A percentile compares a stretch with the other conserved stretches of the same genome.
Evolutionary conservation across 805 yeast species (phyloP).

Genomic region (Tetrapisispora fleetii): DNA sequence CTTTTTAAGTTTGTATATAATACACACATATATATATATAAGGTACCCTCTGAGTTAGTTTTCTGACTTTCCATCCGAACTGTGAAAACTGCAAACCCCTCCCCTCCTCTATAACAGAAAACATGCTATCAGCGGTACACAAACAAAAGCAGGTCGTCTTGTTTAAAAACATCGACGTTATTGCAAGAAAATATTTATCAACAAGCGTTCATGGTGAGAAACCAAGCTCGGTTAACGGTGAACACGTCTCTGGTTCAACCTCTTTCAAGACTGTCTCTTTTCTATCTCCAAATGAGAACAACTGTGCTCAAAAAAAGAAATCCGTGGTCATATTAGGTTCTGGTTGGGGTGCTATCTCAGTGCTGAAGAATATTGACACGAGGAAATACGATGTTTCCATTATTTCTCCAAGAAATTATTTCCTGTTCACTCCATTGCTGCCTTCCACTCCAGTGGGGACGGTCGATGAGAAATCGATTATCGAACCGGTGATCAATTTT

Average conservation of each 20-base stretch:
- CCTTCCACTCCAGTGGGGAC: constrained; percentile 95
- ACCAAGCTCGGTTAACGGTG: background rate
- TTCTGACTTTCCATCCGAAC: background rate
- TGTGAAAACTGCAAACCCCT: background rate
- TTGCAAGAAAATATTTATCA: background rate
- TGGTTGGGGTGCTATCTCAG: constrained; percentile 92
- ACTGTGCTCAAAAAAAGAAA: constrained; percentile 29
- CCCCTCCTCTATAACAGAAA: background rate
- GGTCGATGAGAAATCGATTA: constrained; percentile 78
- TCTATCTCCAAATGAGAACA: background rate
- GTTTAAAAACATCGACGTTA: background rate
- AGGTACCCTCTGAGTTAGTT: too few relatives aligned
- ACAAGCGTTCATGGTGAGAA: background rate
- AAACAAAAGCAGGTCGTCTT: background rate
- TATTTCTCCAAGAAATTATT: constrained; percentile 87
- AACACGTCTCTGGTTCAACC: constrained; percentile 22
- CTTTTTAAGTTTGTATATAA: too few relatives aligned
- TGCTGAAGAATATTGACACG: constrained; percentile 76
- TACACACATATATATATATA: too few relatives aligned
- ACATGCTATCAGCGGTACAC: background rate
- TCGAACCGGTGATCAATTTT: constrained; percentile 86
- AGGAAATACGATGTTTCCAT: constrained; percentile 80
- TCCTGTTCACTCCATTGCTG: constrained; percentile 83
- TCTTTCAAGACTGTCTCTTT: constrained; percentile 30
- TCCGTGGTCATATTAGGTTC: constrained; percentile 63